Evolutionary conservation across 2,329 filamentous ascomycete genomes (phyloP).

Genomic region (Aschersonia sp.): DNA sequence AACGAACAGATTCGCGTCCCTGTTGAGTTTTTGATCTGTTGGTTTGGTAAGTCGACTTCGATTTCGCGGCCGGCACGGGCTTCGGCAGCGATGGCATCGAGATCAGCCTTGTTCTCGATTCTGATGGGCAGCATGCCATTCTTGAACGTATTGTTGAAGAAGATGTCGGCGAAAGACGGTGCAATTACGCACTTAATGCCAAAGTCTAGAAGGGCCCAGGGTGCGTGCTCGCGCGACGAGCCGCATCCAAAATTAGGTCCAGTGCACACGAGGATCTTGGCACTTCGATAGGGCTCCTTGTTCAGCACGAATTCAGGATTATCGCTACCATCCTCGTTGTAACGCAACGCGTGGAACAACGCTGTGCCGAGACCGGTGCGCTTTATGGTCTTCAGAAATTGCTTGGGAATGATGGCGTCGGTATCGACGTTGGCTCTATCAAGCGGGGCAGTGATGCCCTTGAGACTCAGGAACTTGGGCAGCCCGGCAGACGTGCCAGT

Average conservation of each 20-base stretch:
- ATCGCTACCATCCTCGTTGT: conserved; percentile 56
- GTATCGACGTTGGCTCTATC: conserved; percentile 89
- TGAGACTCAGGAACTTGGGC: conserved; percentile 69
- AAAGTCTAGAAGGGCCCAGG: conserved; percentile 93
- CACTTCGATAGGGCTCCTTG: conserved; percentile 65
- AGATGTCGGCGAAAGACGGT: conserved; percentile 62
- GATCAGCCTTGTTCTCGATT: conserved; percentile 50
- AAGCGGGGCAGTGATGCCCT: conserved; percentile 76
- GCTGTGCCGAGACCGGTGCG: conserved; percentile 81
- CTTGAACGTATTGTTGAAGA: conserved; percentile 99
- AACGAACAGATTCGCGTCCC: conserved; percentile 66
- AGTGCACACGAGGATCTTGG: conserved; percentile 85
- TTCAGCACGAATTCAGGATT: conserved; percentile 81
- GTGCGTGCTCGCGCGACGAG: conserved; percentile 83
- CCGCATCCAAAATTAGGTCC: conserved; percentile 94
- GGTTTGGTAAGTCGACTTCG: conserved; percentile 77
- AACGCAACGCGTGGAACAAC: conserved; percentile 76
- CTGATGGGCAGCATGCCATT: conserved; percentile 92
- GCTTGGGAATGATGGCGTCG: conserved; percentile 98
- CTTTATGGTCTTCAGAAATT: conserved; percentile 99
- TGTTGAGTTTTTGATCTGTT: conserved; percentile 61
- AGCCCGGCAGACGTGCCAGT: conserved; percentile 43
- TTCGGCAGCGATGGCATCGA: conserved; percentile 61
- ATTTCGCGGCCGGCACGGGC: conserved; percentile 69
- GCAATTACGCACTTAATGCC: conserved; percentile 91